Conservation (phyloP, 257 asterid genomes). For the Jaltomata sinuosa region DNA sequence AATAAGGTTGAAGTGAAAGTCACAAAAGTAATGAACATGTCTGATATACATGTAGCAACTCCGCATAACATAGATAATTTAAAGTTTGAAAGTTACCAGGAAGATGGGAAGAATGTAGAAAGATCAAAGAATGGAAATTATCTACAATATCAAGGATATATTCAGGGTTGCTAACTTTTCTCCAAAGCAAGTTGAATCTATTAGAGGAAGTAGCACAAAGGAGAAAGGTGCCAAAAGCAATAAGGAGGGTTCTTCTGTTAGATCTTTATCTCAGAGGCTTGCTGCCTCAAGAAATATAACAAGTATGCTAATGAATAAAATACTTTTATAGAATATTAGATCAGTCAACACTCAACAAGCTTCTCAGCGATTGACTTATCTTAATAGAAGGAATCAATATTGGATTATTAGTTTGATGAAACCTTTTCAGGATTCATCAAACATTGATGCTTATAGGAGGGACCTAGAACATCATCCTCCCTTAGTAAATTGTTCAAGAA, state of each 20-base stretch:
- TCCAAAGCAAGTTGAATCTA: not conserved
- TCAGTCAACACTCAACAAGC: not conserved
- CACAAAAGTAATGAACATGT: too few relatives aligned
- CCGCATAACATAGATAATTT: too few relatives aligned
- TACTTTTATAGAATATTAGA: too few relatives aligned
- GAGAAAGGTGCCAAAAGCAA: not conserved
- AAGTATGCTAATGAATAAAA: not conserved
- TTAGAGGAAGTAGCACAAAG: not conserved
- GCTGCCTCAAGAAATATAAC: not conserved
- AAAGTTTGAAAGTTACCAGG: not conserved
- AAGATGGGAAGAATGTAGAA: not conserved
- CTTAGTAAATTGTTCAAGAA: too few relatives aligned
- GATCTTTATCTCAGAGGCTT: not conserved
- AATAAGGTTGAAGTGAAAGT: too few relatives aligned
- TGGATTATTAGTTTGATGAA: too few relatives aligned
- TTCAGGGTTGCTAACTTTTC: not conserved
- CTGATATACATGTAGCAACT: too few relatives aligned
- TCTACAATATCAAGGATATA: not conserved
- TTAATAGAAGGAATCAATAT: not conserved
- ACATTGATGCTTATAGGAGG: too few relatives aligned
- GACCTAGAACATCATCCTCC: too few relatives aligned
- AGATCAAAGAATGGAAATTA: too few relatives aligned
- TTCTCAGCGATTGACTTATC: not conserved
- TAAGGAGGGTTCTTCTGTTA: not conserved
- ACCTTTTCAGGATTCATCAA: too few relatives aligned